Conservation (phyloP, 495 filamentous ascomycete genomes). For the Penicillium bialowiezense region DNA sequence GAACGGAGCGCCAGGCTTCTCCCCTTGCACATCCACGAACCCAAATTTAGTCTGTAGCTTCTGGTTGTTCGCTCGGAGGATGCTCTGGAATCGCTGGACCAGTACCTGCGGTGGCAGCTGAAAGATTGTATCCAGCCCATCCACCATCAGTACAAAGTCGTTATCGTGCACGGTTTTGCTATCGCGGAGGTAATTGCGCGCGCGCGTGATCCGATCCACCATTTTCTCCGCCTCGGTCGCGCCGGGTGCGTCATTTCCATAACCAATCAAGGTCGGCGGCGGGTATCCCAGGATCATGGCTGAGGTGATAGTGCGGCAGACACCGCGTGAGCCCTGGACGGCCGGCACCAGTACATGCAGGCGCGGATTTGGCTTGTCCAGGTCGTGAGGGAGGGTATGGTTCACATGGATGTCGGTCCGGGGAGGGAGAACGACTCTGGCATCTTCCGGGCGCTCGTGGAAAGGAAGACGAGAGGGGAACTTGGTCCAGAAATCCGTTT, state of each 20-base stretch:
- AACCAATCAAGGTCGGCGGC: conserved; percentile 55
- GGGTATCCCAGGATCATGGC: conserved; percentile 62
- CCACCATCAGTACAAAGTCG: conserved; percentile 61
- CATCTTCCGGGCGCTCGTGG: conserved; percentile 34
- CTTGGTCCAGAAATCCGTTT: conserved; percentile 35
- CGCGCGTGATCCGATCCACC: conserved; percentile 47
- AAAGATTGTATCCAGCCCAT: conserved; percentile 58
- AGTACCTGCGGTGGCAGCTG: conserved; percentile 59
- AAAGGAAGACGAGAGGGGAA: conserved; percentile 38
- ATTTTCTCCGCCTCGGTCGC: conserved; percentile 32
- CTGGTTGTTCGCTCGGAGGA: conserved; percentile 48
- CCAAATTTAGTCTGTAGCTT: conserved; percentile 49
- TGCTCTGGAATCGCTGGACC: conserved; percentile 52
- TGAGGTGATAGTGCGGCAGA: conserved; percentile 60
- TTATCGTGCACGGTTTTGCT: conserved; percentile 47
- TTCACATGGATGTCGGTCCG: conserved; percentile 19
- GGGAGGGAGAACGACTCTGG: conserved; percentile 26
- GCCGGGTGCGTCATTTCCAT: conserved; percentile 26
- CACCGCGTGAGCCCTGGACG: conserved; percentile 42
- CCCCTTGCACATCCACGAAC: conserved; percentile 28
- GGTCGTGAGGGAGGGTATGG: conserved; percentile 30
- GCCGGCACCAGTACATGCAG: conserved; percentile 62
- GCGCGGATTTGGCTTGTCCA: conserved; percentile 47
- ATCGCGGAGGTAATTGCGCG: conserved; percentile 52
- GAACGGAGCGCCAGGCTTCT: conserved; percentile 16